Evolutionary conservation across 208 protist species (phyloP), one percentile per base, ranked within the genome.

Genomic region (Angomonas deanei): DNA sequence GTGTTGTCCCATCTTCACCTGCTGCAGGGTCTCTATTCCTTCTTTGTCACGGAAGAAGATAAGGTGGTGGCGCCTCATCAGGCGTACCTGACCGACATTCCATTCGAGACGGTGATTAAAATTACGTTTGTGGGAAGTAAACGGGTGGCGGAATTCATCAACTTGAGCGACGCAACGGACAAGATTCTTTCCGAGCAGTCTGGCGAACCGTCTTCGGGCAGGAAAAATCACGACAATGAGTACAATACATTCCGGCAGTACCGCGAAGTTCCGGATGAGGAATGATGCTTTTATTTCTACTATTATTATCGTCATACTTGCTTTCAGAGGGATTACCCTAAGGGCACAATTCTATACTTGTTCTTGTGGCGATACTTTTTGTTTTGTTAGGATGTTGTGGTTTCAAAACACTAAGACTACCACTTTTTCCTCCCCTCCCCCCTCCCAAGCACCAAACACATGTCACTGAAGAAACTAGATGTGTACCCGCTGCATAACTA

Each of bases 11-110:
- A 95, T 71, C 57, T 89, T 39, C 72, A 76, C 23, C 70, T 95
- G 15, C 68, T 95, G 28, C 89, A 95, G 58, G 89, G 89, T 0
- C 74, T 95, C 19, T 89, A 91, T 62, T 87, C 89, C 2, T 95
- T 88, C 70, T 95, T 93, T 70, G 84, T 91, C n/a, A 86, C 85
- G 15, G 76, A 88, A 8, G 81, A 82, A 50, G 80, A 77, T 46
- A 77, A 70, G 15, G 64, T 78, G 6, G 78, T 93, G 0, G 79
- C 80, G 0, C 89, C 89, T 24, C 86, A 95, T 59, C 69, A 91
- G 60, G 86, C 89, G 1, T 84, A 88, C 59, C 53, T 84, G 46
- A 91, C 92, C 31, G 77, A 86, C 28, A 86, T 95, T 24, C 84
- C 86, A 0, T 68, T 86, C 13, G 82, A 95, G 68, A 77, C 71